These are phyloP conservation scores for Carex parvula DNA, from an alignment of 176 grass and related monocot species.

Conservation along the genomic window DNA sequence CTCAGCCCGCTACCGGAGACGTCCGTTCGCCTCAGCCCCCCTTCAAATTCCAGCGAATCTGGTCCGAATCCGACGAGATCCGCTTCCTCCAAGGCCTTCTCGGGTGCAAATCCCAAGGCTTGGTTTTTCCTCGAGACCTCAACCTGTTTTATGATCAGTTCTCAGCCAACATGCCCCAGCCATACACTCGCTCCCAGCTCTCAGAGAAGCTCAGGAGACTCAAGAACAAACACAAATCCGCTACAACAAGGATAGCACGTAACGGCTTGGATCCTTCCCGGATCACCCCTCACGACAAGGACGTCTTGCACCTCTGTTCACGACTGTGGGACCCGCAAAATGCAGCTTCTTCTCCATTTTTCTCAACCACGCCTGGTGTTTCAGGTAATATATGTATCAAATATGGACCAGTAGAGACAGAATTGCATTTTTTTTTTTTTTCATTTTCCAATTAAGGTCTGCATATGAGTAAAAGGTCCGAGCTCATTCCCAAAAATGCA, in stretches of 20 bases:
- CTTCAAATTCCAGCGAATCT: slow-evolving; percentile 88
- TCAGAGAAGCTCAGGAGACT: slow-evolving; percentile 95
- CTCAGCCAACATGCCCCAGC: slow-evolving; percentile 83
- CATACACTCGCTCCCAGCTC: slow-evolving; percentile 87
- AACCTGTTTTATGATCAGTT: slow-evolving; percentile 97
- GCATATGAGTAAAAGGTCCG: background rate
- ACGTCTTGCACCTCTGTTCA: slow-evolving; percentile 88
- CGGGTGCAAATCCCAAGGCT: slow-evolving; percentile 82
- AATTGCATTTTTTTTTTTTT: background rate
- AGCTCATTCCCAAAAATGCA: background rate
- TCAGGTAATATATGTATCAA: slow-evolving; percentile 23
- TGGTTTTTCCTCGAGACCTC: slow-evolving; percentile 85
- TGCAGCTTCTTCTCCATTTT: slow-evolving; percentile 66
- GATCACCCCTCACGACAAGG: slow-evolving; percentile 88
- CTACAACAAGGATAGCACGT: slow-evolving; percentile 45
- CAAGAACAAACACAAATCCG: slow-evolving; percentile 63
- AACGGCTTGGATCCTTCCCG: slow-evolving; percentile 65
- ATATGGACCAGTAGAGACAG: background rate
- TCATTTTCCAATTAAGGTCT: background rate
- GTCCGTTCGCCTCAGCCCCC: slow-evolving; percentile 26
- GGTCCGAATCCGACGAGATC: slow-evolving; percentile 80
- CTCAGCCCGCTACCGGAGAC: background rate
- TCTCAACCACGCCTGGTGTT: slow-evolving; percentile 24
- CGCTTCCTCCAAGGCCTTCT: slow-evolving; percentile 79
- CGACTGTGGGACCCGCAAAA: slow-evolving; percentile 85